These are phyloP conservation scores for Candida ortonii DNA, from an alignment of 805 yeast genomes.

Conservation along the genomic window DNA sequence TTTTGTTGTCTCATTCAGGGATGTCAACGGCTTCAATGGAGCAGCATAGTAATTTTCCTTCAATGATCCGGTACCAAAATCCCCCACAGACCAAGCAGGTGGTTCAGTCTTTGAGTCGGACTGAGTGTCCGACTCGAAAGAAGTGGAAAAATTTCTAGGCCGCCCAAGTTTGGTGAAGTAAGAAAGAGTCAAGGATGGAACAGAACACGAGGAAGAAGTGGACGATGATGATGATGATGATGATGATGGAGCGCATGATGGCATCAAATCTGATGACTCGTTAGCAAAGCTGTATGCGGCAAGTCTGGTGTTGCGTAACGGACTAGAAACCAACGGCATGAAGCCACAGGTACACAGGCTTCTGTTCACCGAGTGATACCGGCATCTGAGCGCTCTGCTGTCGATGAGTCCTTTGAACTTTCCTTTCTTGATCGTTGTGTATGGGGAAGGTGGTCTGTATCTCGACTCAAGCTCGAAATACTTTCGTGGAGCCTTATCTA, in stretches of 20 bases:
- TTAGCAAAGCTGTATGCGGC: neutral
- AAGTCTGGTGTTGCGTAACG: conserved; percentile 14
- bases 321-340: conserved; percentile 22
- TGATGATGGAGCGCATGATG: conserved; percentile 9
- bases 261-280: conserved; percentile 4
- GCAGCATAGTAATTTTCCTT: conserved; percentile 1
- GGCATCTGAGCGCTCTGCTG: conserved; percentile 20
- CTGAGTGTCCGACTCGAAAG: neutral
- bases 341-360: conserved; percentile 19
- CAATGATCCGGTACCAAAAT: too few relatives aligned
- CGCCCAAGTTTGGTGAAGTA: conserved; percentile 17
- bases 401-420: conserved; percentile 22
- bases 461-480: conserved; percentile 1
- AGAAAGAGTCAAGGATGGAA: conserved; percentile 18
- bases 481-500: conserved; percentile 1
- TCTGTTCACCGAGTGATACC: conserved; percentile 17
- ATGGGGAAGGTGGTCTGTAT: conserved; percentile 5
- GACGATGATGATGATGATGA: conserved; percentile 15
- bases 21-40: conserved; percentile 2
- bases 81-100: too few relatives aligned
- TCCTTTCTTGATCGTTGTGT: conserved; percentile 17
- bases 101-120: too few relatives aligned
- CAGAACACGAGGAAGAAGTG: conserved; percentile 16
- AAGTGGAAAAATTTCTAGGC: conserved; percentile 6
- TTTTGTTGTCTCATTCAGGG: conserved; percentile 1